Conservation (phyloP, 2,329 filamentous ascomycete species). For the Phoma sp. region DNA sequence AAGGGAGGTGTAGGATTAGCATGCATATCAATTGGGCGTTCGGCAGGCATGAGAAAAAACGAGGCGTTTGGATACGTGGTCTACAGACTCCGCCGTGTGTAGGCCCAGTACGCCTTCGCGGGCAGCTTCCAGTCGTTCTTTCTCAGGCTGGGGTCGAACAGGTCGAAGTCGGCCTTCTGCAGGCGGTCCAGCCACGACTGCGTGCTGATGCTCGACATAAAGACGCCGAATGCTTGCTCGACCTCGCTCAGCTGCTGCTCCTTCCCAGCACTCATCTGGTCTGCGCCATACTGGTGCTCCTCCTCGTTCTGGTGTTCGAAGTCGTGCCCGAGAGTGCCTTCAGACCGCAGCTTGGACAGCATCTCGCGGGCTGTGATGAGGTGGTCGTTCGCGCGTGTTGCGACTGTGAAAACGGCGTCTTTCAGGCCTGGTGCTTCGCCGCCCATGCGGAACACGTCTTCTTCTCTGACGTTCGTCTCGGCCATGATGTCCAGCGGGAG, state of each 20-base stretch:
- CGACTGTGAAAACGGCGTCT: constrained; percentile 90
- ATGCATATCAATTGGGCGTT: not conserved
- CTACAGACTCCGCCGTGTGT: constrained; percentile 57
- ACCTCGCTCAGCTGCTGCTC: constrained; percentile 58
- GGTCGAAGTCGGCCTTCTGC: constrained; percentile 82
- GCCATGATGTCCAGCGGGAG: constrained; percentile 91
- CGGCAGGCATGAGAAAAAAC: too few relatives aligned
- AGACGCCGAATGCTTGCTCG: constrained; percentile 74
- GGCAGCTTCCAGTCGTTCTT: constrained; percentile 82
- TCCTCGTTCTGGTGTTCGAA: constrained; percentile 87
- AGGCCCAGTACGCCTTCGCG: constrained; percentile 74
- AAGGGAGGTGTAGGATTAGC: not conserved
- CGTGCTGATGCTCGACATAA: constrained; percentile 80
- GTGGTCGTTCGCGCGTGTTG: constrained; percentile 93
- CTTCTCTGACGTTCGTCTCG: constrained; percentile 78
- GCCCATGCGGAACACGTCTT: constrained; percentile 84
- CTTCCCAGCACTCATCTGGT: constrained; percentile 43
- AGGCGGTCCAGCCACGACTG: constrained; percentile 78
- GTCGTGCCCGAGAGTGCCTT: constrained; percentile 78
- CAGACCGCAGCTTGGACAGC: constrained; percentile 77
- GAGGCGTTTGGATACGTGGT: not conserved
- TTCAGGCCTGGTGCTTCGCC: constrained; percentile 78
- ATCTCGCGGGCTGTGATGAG: constrained; percentile 93
- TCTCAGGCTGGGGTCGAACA: constrained; percentile 70
- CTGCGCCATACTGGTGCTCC: constrained; percentile 61